A percentile compares a stretch with the other conserved stretches of the same genome.
Conservation (phyloP, 495 filamentous ascomycete genomes). For the Apodospora peruviana region DNA sequence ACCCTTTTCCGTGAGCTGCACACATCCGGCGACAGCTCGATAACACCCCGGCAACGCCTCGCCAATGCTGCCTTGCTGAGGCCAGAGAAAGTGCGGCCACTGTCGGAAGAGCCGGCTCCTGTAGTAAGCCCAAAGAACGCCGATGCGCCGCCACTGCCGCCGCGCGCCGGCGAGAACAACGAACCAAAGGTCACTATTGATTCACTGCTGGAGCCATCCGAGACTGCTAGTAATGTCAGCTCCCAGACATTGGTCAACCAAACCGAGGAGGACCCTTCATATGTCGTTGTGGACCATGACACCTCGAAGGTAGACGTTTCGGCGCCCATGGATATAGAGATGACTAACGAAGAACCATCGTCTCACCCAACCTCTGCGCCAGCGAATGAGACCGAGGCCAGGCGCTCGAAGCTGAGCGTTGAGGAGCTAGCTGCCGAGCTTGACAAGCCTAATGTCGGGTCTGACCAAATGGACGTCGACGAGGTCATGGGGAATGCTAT, state of each 20-base stretch:
- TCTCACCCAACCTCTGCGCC: neutral
- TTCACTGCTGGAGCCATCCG: conserved; percentile 12
- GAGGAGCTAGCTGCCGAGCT: conserved; percentile 39
- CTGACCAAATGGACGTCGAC: conserved; percentile 78
- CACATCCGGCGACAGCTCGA: conserved; percentile 43
- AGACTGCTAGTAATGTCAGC: conserved; percentile 32
- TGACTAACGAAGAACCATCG: conserved; percentile 8
- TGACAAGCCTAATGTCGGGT: conserved; percentile 39
- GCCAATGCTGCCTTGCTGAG: conserved; percentile 63
- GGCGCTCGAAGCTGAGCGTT: conserved; percentile 24
- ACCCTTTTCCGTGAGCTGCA: conserved; percentile 68
- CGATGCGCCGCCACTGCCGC: conserved; percentile 23
- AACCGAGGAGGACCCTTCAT: conserved; percentile 18
- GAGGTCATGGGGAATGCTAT: conserved; percentile 91
- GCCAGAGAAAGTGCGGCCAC: conserved; percentile 16
- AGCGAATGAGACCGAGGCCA: conserved; percentile 6
- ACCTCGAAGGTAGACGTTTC: neutral
- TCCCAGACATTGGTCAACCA: conserved; percentile 42
- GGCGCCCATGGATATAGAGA: conserved; percentile 7
- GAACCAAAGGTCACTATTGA: conserved; percentile 13
- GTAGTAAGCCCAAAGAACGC: neutral
- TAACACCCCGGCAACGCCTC: conserved; percentile 71
- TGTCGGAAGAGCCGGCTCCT: conserved; percentile 1
- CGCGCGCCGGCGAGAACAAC: conserved; percentile 12
- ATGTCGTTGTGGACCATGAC: conserved; percentile 7